These are phyloP conservation scores for Monosporascus sp. DNA, from an alignment of 2,329 filamentous ascomycete genomes.

Conservation along the genomic window DNA sequence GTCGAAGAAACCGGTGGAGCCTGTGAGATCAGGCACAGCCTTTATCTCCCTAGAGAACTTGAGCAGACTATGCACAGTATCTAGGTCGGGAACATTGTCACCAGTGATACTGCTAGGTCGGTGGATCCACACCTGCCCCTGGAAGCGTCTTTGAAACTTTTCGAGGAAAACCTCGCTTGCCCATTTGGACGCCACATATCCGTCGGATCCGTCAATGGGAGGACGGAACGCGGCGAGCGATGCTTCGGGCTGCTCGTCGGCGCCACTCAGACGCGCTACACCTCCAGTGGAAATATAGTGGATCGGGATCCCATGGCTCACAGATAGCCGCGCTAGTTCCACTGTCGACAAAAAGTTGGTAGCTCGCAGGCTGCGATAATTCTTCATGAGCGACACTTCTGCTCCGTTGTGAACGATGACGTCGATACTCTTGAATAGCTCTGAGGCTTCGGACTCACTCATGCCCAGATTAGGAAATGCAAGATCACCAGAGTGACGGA, in stretches of 20 bases:
- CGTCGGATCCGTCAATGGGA: conserved; percentile 8
- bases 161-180: conserved; percentile 19
- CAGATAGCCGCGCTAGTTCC: not conserved
- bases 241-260: not conserved
- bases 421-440: too few species aligned
- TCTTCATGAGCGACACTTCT: not conserved
- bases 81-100: not conserved
- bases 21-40: not conserved
- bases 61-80: not conserved
- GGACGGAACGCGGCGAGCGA: conserved; percentile 4
- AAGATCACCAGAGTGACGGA: too few species aligned
- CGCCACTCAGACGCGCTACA: not conserved
- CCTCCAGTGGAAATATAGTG: not conserved
- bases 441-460: too few species aligned
- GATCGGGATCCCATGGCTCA: not conserved
- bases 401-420: not conserved
- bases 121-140: not conserved
- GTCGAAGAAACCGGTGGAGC: not conserved
- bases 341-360: not conserved
- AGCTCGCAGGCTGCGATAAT: not conserved
- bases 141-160: not conserved
- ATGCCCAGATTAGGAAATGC: too few species aligned
- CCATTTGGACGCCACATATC: conserved; percentile 21
- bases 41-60: not conserved
- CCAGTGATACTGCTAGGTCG: not conserved